phyloP scores from a whole-genome alignment of 805 yeast species.

The Wickerhamiella lipophila region DNA sequence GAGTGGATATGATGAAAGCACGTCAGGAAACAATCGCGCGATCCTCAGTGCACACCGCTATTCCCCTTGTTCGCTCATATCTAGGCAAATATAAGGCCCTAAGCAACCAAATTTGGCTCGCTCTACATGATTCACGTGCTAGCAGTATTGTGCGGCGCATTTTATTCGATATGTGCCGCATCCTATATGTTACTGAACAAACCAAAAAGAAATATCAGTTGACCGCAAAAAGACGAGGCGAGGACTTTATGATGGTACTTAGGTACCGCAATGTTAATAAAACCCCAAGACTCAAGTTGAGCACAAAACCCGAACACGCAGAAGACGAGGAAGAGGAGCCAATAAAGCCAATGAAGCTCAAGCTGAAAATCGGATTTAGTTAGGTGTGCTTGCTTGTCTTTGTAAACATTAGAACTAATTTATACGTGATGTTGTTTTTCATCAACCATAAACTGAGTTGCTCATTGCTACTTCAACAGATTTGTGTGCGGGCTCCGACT shows the following conservation, averaged over 20 bases:
- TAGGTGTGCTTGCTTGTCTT: not conserved
- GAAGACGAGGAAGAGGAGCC: conserved; percentile 1
- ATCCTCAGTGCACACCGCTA: conserved; percentile 49
- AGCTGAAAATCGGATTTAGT: conserved; percentile 6
- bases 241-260: conserved; percentile 34
- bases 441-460: too few species aligned
- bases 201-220: conserved; percentile 59
- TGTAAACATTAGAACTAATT: too few species aligned
- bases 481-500: too few species aligned
- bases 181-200: conserved; percentile 49
- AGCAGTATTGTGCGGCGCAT: conserved; percentile 48
- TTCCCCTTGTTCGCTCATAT: conserved; percentile 50
- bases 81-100: conserved; percentile 43
- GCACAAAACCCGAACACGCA: not conserved
- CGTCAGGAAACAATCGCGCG: conserved; percentile 58
- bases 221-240: conserved; percentile 40
- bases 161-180: conserved; percentile 50
- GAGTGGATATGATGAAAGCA: conserved; percentile 31
- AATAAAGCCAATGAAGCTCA: conserved; percentile 4
- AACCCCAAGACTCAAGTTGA: conserved; percentile 25
- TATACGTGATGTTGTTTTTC: too few species aligned
- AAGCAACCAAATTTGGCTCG: conserved; percentile 50
- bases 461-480: too few species aligned
- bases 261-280: conserved; percentile 27
- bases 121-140: conserved; percentile 45